A percentile compares a stretch with the other conserved stretches of the same genome.
phyloP scores from a whole-genome alignment of 768 basidiomycete species.

The Psilocybe cubensis region DNA sequence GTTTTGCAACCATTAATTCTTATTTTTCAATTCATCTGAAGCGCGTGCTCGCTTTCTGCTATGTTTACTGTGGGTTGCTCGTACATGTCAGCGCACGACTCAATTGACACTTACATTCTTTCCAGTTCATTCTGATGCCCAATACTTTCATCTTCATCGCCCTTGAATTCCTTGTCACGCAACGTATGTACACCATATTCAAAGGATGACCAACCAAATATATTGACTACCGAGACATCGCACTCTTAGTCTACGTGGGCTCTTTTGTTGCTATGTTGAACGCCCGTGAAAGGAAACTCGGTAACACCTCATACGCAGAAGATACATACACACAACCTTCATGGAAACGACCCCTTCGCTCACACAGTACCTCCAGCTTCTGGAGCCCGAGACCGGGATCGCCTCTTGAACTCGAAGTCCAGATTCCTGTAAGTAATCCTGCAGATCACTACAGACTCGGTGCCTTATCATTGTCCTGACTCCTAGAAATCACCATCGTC shows the following conservation, averaged over 20 bases:
- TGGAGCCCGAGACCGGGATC: constrained; percentile 20
- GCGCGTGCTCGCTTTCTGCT: constrained; percentile 47
- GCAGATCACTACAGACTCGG: neutral
- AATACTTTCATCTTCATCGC: constrained; percentile 47
- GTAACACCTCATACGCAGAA: neutral
- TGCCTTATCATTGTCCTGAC: neutral
- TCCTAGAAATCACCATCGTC: neutral
- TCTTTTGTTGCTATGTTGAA: constrained; percentile 52
- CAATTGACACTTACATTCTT: neutral
- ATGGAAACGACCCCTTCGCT: constrained; percentile 9
- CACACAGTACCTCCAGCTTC: constrained; percentile 24
- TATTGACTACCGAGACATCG: neutral
- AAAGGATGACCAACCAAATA: neutral
- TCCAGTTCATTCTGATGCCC: constrained; percentile 45
- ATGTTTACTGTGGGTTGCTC: constrained; percentile 41
- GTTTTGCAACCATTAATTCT: neutral
- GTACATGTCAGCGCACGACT: neutral
- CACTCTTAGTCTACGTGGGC: constrained; percentile 45
- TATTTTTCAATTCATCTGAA: constrained; percentile 18
- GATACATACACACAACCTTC: constrained; percentile 6
- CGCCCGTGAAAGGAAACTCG: constrained; percentile 34
- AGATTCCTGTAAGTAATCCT: neutral
- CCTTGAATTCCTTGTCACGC: constrained; percentile 46
- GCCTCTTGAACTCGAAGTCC: neutral
- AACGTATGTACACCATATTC: constrained; percentile 32